Evolutionary conservation across 306 rosid species (phyloP).

Genomic region (Quercus glauca): DNA sequence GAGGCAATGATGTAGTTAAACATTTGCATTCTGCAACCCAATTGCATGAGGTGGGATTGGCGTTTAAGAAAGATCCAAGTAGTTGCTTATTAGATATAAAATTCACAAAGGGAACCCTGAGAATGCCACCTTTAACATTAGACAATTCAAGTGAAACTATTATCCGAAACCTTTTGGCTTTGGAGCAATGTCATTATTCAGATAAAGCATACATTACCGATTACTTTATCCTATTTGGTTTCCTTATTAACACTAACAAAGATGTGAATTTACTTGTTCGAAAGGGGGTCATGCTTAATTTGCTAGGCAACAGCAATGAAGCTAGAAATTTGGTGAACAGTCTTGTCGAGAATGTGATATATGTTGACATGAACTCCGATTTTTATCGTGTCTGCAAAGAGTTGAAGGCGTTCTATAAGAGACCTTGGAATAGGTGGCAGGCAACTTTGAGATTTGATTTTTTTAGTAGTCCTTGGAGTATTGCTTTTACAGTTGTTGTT

Average conservation of each 20-base stretch:
- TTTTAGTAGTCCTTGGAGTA: no score
- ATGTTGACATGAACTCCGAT: fast-evolving
- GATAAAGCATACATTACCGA: no score
- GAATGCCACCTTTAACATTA: not conserved
- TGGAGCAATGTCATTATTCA: no score
- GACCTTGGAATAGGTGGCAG: no score
- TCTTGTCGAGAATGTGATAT: not conserved
- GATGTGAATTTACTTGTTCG: not conserved
- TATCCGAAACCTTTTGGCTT: not conserved
- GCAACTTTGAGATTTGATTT: no score
- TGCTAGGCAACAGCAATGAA: not conserved
- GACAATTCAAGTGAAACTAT: not conserved
- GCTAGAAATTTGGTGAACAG: not conserved
- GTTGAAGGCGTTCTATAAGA: no score
- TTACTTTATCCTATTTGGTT: no score
- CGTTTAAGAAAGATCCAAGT: not conserved
- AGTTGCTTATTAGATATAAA: not conserved
- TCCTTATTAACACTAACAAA: not conserved
- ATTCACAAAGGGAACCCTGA: not conserved
- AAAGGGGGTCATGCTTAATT: not conserved
- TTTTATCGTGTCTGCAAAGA: no score
- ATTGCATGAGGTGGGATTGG: not conserved
- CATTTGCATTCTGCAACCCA: not conserved
- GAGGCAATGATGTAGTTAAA: not conserved
- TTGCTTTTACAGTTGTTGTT: no score